Percentiles rank a stretch among this genome's conserved stretches.
Evolutionary conservation across 73 alveolate species (phyloP).

Genomic region (Tetrahymena borealis): DNA sequence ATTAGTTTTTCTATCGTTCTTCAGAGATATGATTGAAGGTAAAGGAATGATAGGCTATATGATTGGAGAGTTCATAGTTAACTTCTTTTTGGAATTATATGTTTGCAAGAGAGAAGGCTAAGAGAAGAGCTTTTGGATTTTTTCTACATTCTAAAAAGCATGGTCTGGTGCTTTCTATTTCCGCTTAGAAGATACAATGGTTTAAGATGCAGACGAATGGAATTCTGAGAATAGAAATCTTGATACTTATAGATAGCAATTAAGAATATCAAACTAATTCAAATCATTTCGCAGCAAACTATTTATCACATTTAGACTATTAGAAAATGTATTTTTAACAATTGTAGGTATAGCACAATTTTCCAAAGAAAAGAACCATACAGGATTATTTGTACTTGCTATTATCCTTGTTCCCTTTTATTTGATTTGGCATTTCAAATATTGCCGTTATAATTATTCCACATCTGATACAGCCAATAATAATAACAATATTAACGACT

Average conservation of each 20-base stretch:
- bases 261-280: background rate
- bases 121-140: background rate
- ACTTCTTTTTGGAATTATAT: background rate
- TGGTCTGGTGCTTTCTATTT: background rate
- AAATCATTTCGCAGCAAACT: background rate
- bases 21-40: background rate
- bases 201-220: background rate
- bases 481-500: background rate
- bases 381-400: background rate
- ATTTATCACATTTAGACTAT: background rate
- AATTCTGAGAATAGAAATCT: background rate
- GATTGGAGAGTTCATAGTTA: background rate
- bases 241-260: background rate
- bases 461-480: background rate
- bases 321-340: background rate
- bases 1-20: background rate
- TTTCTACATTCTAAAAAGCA: background rate
- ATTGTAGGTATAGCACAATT: background rate
- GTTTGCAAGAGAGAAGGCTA: background rate
- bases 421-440: background rate
- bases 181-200: background rate
- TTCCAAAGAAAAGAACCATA: background rate
- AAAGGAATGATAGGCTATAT: background rate
- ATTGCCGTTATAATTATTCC: background rate
- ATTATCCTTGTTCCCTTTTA: background rate